Conservation (phyloP, 1,139 yeast genomes). For the Yarrowia galli region DNA sequence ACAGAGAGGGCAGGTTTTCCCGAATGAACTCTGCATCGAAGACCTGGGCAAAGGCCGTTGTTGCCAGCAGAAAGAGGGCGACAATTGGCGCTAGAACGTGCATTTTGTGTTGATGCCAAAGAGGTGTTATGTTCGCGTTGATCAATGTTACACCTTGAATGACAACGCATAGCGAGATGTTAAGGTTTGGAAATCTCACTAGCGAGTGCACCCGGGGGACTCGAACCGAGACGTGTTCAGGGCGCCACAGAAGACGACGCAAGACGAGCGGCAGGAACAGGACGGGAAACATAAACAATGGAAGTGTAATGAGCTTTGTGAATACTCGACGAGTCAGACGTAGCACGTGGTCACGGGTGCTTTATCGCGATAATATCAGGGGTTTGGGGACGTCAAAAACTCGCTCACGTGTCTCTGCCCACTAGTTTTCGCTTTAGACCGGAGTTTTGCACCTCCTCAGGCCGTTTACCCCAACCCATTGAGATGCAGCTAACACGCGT, state of each 20-base stretch:
- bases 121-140: slow-evolving; percentile 14
- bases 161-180: slow-evolving; percentile 18
- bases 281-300: slow-evolving; percentile 4
- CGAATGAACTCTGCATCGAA: slow-evolving; percentile 34
- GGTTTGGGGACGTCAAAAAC: too few relatives aligned
- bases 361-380: background rate
- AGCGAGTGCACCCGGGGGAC: background rate
- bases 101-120: slow-evolving; percentile 27
- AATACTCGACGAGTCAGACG: background rate
- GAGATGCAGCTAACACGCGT: slow-evolving; percentile 29
- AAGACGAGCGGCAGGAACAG: too few relatives aligned
- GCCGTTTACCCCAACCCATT: background rate
- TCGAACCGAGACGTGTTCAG: slow-evolving; percentile 13
- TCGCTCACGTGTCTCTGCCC: background rate
- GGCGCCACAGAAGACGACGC: background rate
- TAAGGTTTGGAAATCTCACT: background rate
- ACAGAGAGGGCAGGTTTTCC: slow-evolving; percentile 27
- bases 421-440: background rate
- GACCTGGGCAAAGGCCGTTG: slow-evolving; percentile 26
- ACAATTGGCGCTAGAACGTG: slow-evolving; percentile 37
- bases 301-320: background rate
- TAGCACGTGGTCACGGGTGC: background rate
- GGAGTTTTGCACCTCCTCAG: background rate
- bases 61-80: slow-evolving; percentile 25
- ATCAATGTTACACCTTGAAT: slow-evolving; percentile 3